Conservation (phyloP, 352 stramenopile genomes). For the Pythium myriotylum region DNA sequence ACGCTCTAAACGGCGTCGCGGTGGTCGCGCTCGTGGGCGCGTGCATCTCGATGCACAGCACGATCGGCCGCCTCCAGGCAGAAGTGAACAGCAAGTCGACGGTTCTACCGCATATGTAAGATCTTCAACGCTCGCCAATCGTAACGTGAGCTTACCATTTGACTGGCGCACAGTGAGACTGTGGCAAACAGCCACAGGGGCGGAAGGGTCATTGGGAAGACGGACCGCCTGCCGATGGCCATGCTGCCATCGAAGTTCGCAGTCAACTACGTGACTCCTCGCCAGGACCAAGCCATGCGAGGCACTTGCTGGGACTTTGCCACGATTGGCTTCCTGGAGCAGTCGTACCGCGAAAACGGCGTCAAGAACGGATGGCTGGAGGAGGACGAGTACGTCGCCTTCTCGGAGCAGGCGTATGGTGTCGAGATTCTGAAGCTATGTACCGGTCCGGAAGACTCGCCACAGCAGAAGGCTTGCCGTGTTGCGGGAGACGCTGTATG, state of each 20-base stretch:
- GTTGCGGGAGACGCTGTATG: constrained; percentile 63
- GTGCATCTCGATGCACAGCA: constrained; percentile 77
- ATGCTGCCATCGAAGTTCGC: constrained; percentile 81
- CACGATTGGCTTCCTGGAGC: constrained; percentile 75
- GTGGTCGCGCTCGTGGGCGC: constrained; percentile 57
- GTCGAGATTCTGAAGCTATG: constrained; percentile 74
- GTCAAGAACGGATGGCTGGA: constrained; percentile 69
- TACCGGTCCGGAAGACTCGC: constrained; percentile 57
- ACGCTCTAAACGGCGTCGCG: constrained; percentile 58
- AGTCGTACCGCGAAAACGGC: constrained; percentile 75
- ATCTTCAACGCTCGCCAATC: neutral
- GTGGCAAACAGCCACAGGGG: constrained; percentile 23
- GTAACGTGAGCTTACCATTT: neutral
- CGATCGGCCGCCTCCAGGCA: constrained; percentile 53
- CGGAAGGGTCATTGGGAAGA: constrained; percentile 27
- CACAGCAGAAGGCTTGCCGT: constrained; percentile 69
- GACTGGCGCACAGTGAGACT: constrained; percentile 13
- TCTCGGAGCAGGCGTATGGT: constrained; percentile 83
- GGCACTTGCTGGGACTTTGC: constrained; percentile 87
- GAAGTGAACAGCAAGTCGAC: constrained; percentile 28
- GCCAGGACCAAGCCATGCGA: constrained; percentile 71
- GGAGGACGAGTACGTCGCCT: constrained; percentile 71
- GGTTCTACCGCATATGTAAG: constrained; percentile 13
- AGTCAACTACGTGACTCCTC: constrained; percentile 75
- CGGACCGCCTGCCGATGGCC: constrained; percentile 59